A percentile compares a stretch with the other conserved stretches of the same genome.
Conservation (phyloP, 73 alveolate genomes). For the Tetrahymena borealis region DNA sequence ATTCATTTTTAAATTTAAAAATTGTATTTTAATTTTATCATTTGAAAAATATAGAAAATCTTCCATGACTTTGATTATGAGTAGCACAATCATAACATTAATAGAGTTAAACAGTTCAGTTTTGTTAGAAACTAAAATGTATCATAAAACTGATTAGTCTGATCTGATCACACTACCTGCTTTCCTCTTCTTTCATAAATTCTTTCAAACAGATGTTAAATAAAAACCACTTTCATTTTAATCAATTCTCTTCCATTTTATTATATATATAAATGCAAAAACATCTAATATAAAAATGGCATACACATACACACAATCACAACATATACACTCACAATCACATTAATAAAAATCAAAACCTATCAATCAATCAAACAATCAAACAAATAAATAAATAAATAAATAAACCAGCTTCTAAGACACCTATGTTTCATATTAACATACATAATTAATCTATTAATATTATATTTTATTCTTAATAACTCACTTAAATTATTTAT, state of each 20-base stretch:
- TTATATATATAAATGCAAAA: neutral
- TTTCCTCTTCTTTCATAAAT: too few relatives aligned
- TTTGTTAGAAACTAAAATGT: slow-evolving; percentile 1
- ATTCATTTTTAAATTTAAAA: neutral
- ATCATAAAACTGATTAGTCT: neutral
- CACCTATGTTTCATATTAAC: neutral
- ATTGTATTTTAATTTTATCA: neutral
- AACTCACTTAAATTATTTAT: neutral
- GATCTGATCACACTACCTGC: too few relatives aligned
- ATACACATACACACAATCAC: neutral
- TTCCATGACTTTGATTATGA: slow-evolving; percentile 34
- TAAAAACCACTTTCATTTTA: too few relatives aligned
- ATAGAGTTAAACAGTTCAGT: slow-evolving; percentile 40
- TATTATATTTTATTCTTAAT: neutral
- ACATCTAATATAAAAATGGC: neutral
- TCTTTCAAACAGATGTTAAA: too few relatives aligned
- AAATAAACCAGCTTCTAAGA: neutral
- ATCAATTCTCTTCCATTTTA: neutral
- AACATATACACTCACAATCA: neutral
- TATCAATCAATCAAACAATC: neutral
- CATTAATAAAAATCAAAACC: neutral
- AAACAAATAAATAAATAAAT: neutral
- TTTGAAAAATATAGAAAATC: slow-evolving; percentile 5
- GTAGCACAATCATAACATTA: slow-evolving; percentile 13
- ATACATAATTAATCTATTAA: neutral